phyloP scores from a whole-genome alignment of 1,139 yeast species.

The Groenewaldozyma auringiensis region DNA sequence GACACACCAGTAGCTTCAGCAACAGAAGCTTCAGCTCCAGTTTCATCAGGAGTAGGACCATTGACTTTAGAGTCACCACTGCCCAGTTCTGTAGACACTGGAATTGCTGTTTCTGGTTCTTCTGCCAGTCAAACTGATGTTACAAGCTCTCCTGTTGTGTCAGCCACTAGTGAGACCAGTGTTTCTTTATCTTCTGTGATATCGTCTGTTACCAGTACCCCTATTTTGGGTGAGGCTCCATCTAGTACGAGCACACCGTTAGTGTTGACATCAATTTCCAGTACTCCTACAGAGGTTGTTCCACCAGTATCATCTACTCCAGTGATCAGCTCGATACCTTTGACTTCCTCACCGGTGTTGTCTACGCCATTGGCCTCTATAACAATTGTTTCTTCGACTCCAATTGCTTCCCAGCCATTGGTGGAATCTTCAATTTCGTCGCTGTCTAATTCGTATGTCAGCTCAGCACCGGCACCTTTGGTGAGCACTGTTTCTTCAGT shows the following conservation, averaged over 20 bases:
- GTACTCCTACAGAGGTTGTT: too few species aligned
- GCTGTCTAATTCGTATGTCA: not conserved
- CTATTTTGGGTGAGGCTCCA: not conserved
- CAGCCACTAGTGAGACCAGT: not conserved
- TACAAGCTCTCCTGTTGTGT: not conserved
- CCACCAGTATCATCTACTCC: too few species aligned
- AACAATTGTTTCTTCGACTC: not conserved
- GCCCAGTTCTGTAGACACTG: not conserved
- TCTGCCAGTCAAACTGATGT: not conserved
- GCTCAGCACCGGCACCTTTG: not conserved
- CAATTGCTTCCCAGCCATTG: not conserved
- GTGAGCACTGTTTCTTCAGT: not conserved
- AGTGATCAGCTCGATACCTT: too few species aligned
- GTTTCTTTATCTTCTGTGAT: not conserved
- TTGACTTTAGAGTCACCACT: not conserved
- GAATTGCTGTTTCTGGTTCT: not conserved
- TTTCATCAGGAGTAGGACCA: not conserved
- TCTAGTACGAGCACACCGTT: slow-evolving; percentile 4
- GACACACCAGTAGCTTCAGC: too few species aligned
- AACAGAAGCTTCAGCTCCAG: not conserved
- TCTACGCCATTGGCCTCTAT: not conserved
- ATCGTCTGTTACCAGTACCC: not conserved
- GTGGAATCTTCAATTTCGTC: not conserved
- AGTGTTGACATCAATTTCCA: too few species aligned
- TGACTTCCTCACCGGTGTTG: too few species aligned